Evolutionary conservation across 1,139 yeast genomes (phyloP), one percentile per base, ranked within the genome.

Genomic region (Kodamaea sp.): DNA sequence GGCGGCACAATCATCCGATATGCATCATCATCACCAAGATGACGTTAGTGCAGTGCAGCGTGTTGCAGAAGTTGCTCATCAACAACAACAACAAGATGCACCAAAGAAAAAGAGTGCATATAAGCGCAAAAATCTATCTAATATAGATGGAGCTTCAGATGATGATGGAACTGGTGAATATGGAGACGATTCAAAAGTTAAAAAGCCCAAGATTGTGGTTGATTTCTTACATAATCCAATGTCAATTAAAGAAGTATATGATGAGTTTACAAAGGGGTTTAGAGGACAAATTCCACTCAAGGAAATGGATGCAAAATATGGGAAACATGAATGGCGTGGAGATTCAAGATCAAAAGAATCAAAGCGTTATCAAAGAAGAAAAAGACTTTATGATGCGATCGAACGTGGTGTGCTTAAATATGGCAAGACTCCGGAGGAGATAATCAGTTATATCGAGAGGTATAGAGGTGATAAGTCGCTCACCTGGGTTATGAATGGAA

Each of bases 401-500:
- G 67, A 65, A 34, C 50, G 71, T 26, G 75, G 76, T 1, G 62
- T 65, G 58, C 54, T 54, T 22, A 70, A 68, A 48, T 70, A 65
- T 48, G 67, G 62, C 35, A 70, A 70, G 47, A 53, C 65, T 7
- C 67, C 67, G 2, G 75, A 70, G n/a, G 75, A 70, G 38, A 65
- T 70, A 36, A 69, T 68, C 37, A 54, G 56, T 31, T 67, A 65
- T 44, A 69, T 71, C 36, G 77, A 71, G 47, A 67, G 62, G 41
- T 70, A 61, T 48, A 50, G 75, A 28, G 74, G 72, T 29, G 73
- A 69, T 39, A 69, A 68, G 52, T 63, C 70, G 27, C 60, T 71
- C 41, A 70, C 77, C 4, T 71, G 77, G 77, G 67, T 71, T 20
- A 71, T 71, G 77, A 71, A 71, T 48, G 77, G 77, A 7, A 66